phyloP scores from a whole-genome alignment of 192 early-diverging fungal species.

The Podila clonocystis region DNA sequence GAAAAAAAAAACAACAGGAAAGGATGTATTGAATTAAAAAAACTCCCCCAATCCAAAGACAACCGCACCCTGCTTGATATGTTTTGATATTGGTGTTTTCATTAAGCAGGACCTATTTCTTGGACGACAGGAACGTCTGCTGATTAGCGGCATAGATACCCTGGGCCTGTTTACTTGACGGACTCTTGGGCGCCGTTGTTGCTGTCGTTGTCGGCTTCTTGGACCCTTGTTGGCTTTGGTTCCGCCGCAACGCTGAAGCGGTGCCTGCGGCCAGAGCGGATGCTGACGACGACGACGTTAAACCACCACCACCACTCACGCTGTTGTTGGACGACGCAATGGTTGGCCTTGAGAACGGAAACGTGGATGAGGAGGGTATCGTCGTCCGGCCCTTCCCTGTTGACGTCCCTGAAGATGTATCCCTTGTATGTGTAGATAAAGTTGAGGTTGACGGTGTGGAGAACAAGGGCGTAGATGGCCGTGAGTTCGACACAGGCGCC shows the following conservation, averaged over 20 bases:
- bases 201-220: background rate
- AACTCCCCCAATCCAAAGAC: background rate
- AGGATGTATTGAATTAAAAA: background rate
- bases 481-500: background rate
- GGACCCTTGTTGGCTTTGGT: background rate
- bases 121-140: background rate
- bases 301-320: background rate
- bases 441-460: background rate
- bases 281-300: background rate
- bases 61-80: too few relatives aligned
- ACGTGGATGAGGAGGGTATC: background rate
- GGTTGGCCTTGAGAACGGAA: background rate
- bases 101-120: background rate
- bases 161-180: slow-evolving; percentile 1
- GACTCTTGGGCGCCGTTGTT: background rate
- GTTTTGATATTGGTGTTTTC: background rate
- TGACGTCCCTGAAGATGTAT: background rate
- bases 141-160: background rate
- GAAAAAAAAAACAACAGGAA: slow-evolving; percentile 9
- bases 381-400: background rate
- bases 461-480: background rate
- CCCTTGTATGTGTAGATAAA: background rate
- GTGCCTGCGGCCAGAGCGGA: background rate
- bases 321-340: background rate
- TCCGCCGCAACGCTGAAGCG: background rate